A percentile compares a stretch with the other conserved stretches of the same genome.
These are phyloP conservation scores for Metschnikowia cerradonensis DNA, from an alignment of 805 yeast species.

Conservation along the genomic window DNA sequence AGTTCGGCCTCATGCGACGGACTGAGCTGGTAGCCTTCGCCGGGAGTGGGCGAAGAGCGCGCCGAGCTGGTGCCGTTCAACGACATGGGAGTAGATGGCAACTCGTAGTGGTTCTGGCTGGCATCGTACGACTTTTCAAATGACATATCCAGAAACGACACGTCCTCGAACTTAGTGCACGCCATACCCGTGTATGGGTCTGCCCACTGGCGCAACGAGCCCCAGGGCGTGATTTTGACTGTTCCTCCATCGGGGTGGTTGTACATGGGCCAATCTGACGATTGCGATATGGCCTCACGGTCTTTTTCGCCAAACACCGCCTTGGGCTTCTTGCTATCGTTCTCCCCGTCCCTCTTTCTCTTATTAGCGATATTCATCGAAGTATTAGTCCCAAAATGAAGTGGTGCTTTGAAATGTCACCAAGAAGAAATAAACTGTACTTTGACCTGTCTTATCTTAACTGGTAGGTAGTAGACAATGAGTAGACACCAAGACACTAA, in stretches of 20 bases:
- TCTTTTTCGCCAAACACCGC: conserved; percentile 18
- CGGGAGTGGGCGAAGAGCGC: conserved; percentile 16
- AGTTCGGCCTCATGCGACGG: conserved; percentile 38
- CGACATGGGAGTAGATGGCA: conserved; percentile 20
- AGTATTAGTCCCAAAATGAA: too few relatives aligned
- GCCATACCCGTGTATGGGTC: conserved; percentile 41
- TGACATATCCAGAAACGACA: conserved; percentile 20
- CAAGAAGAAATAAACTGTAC: too few relatives aligned
- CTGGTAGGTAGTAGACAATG: too few relatives aligned
- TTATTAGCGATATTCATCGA: conserved; percentile 10
- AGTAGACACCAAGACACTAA: too few relatives aligned
- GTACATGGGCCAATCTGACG: conserved; percentile 51
- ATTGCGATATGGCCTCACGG: conserved; percentile 12
- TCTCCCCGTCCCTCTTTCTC: conserved; percentile 23
- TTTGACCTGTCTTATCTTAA: too few relatives aligned
- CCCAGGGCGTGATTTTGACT: conserved; percentile 60
- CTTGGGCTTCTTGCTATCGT: conserved; percentile 21
- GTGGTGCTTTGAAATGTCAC: too few relatives aligned
- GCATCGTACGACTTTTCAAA: conserved; percentile 15
- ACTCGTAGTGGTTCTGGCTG: conserved; percentile 12
- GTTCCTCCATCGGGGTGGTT: conserved; percentile 61
- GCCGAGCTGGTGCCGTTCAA: conserved; percentile 12
- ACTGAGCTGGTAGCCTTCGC: conserved; percentile 23
- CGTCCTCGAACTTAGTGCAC: conserved; percentile 48
- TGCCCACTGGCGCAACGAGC: conserved; percentile 48